phyloP scores from a whole-genome alignment of 768 basidiomycete genomes.

The Amylocystis lapponica region DNA sequence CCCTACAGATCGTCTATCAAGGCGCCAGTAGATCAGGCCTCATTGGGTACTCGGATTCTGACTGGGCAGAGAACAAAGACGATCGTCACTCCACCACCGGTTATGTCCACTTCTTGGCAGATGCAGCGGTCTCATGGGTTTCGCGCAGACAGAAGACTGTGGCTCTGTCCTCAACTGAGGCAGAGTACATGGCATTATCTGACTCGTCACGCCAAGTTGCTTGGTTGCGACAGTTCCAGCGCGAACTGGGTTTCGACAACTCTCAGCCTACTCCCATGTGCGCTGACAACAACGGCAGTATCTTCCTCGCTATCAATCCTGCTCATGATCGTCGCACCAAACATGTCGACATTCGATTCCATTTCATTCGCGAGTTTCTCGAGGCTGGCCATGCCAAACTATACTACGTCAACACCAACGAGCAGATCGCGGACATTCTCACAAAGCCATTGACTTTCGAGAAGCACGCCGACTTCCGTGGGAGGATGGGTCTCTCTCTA shows the following conservation, averaged over 20 bases:
- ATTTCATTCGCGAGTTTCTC: constrained; percentile 18
- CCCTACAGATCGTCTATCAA: constrained; percentile 17
- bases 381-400: constrained; percentile 10
- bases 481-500: no score
- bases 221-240: constrained; percentile 15
- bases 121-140: constrained; percentile 26
- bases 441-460: no score
- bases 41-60: constrained; percentile 24
- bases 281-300: constrained; percentile 9
- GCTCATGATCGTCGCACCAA: constrained; percentile 18
- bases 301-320: constrained; percentile 14
- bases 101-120: constrained; percentile 28
- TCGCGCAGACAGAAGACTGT: constrained; percentile 17
- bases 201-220: constrained; percentile 20
- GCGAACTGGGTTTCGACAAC: constrained; percentile 5
- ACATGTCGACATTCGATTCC: constrained; percentile 24
- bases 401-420: constrained; percentile 12
- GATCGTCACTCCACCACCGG: constrained; percentile 29
- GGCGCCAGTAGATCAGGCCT: constrained; percentile 5
- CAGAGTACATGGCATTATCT: constrained; percentile 31
- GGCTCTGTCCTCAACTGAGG: constrained; percentile 30
- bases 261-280: constrained; percentile 5
- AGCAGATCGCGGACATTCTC: constrained; percentile 21
- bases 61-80: constrained; percentile 25
- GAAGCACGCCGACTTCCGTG: no score